Conservation (phyloP, 805 yeast genomes). For the Vanderwaltozyma tropicalis region DNA sequence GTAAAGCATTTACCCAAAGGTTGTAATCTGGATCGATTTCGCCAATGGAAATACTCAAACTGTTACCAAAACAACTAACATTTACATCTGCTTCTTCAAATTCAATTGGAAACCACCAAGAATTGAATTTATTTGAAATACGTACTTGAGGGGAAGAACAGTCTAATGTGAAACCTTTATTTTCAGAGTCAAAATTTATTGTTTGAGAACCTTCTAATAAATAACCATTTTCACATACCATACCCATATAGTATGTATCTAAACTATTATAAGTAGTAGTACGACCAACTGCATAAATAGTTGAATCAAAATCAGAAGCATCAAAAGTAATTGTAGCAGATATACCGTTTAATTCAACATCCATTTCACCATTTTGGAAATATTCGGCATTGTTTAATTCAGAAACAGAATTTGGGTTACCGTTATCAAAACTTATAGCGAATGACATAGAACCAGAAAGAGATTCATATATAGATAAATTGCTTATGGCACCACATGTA, state of each 20-base stretch:
- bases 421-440: constrained; percentile 26
- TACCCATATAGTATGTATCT: constrained; percentile 28
- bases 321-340: constrained; percentile 23
- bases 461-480: constrained; percentile 10
- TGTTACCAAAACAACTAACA: constrained; percentile 17
- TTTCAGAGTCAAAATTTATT: constrained; percentile 24
- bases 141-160: constrained; percentile 24
- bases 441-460: constrained; percentile 25
- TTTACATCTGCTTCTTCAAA: constrained; percentile 9
- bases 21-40: constrained; percentile 20
- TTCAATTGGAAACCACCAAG: constrained; percentile 26
- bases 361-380: constrained; percentile 23
- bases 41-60: constrained; percentile 12
- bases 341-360: constrained; percentile 15
- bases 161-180: constrained; percentile 26
- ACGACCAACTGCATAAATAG: constrained; percentile 19
- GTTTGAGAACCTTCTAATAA: constrained; percentile 20
- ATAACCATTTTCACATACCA: constrained; percentile 26
- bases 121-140: constrained; percentile 25
- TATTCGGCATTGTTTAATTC: constrained; percentile 27
- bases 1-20: constrained; percentile 28
- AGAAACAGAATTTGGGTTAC: constrained; percentile 25
- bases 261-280: constrained; percentile 26
- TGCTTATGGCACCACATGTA: constrained; percentile 21
- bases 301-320: constrained; percentile 8